phyloP scores from a whole-genome alignment of 176 grass and related monocot species.

The Oryza glumipatula region DNA sequence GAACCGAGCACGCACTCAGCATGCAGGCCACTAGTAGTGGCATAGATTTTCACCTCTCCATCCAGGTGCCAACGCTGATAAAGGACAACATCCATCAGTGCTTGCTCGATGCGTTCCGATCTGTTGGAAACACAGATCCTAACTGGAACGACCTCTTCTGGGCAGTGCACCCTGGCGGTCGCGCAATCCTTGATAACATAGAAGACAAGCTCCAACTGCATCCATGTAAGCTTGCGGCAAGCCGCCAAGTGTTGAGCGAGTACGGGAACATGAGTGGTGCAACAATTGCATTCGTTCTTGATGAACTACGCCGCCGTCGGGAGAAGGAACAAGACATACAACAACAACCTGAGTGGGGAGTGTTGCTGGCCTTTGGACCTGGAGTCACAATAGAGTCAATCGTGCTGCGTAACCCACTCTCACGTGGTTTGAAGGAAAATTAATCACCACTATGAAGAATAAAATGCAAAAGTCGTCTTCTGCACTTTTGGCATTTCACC shows the following conservation, averaged over 20 bases:
- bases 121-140: not conserved
- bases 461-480: too few species aligned
- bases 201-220: conserved; percentile 42
- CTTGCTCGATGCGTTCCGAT: conserved; percentile 35
- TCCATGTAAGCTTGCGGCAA: conserved; percentile 42
- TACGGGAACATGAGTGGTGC: conserved; percentile 40
- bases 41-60: conserved; percentile 38
- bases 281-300: conserved; percentile 46
- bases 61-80: conserved; percentile 49
- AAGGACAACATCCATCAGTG: conserved; percentile 48
- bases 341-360: conserved; percentile 53
- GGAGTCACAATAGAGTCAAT: conserved; percentile 57
- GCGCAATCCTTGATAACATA: conserved; percentile 41
- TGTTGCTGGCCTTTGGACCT: conserved; percentile 55
- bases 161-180: conserved; percentile 50
- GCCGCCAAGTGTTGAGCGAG: conserved; percentile 42
- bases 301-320: conserved; percentile 40
- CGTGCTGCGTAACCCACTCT: not conserved
- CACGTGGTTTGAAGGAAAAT: not conserved
- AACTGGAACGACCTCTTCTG: conserved; percentile 61
- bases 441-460: not conserved
- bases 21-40: conserved; percentile 40
- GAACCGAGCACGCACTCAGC: conserved; percentile 42
- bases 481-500: too few species aligned
- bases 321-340: conserved; percentile 21